Evolutionary conservation across 495 filamentous ascomycete genomes (phyloP).

Genomic region (Lophium mytilinum): DNA sequence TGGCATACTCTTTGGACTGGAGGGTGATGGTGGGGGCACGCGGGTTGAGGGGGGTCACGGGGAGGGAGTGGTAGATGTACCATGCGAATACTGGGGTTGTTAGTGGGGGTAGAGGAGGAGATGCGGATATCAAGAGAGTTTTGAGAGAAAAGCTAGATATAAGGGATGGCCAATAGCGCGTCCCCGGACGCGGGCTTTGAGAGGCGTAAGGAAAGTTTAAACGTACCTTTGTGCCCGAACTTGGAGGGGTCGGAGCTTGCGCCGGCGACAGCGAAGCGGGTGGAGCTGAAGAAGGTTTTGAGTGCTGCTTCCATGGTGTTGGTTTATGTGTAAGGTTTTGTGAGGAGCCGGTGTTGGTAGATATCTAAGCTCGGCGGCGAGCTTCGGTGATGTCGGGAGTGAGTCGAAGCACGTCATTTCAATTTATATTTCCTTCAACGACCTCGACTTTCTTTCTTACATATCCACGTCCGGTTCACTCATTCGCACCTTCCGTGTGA

Average conservation of each 20-base stretch:
- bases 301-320: constrained; percentile 48
- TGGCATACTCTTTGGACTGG: constrained; percentile 47
- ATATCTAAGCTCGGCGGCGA: no score
- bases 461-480: no score
- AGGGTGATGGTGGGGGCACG: constrained; percentile 51
- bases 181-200: constrained; percentile 3
- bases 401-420: no score
- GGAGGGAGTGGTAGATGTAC: constrained; percentile 72
- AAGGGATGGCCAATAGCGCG: background rate
- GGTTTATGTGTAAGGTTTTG: no score
- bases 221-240: constrained; percentile 79
- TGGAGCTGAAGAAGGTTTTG: constrained; percentile 71
- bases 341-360: no score
- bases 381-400: no score
- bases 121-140: background rate
- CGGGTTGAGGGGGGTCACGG: constrained; percentile 78
- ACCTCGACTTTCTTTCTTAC: no score
- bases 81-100: constrained; percentile 65
- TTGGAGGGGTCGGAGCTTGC: constrained; percentile 76
- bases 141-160: background rate
- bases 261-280: constrained; percentile 82
- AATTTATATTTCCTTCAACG: no score
- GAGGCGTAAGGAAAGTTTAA: background rate
- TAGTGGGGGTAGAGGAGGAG: background rate
- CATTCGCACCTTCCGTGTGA: no score